Evolutionary conservation across 768 basidiomycete genomes (phyloP).

Genomic region (Botryobasidium botryosum): DNA sequence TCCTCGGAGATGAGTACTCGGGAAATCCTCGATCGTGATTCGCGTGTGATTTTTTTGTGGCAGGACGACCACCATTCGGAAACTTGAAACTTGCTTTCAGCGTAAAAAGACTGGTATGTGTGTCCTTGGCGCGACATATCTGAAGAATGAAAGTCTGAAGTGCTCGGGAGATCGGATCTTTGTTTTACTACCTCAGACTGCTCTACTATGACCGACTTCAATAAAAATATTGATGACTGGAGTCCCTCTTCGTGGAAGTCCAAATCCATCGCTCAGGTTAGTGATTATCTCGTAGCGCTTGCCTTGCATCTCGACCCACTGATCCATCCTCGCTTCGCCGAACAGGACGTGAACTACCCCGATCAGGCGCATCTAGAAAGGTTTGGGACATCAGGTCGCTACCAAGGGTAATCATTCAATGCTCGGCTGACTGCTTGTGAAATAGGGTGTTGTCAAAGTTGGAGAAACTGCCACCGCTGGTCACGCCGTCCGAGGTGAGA

Average conservation of each 20-base stretch:
- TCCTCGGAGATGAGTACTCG: too few species aligned
- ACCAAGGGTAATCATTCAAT: neutral
- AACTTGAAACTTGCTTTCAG: too few species aligned
- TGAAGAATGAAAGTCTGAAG: too few species aligned
- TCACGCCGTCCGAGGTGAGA: conserved; percentile 78
- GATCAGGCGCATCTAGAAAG: conserved; percentile 41
- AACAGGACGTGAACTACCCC: conserved; percentile 59
- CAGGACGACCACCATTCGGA: too few species aligned
- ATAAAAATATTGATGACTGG: too few species aligned
- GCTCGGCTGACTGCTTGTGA: conserved; percentile 2
- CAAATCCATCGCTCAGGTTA: conserved; percentile 60
- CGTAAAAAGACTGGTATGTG: too few species aligned
- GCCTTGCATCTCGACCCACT: neutral
- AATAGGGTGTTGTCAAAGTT: conserved; percentile 66
- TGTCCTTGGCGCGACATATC: too few species aligned
- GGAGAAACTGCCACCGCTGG: conserved; percentile 65
- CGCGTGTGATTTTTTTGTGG: too few species aligned
- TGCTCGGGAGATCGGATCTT: too few species aligned
- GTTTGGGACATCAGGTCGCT: conserved; percentile 18
- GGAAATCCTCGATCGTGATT: too few species aligned
- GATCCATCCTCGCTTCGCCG: neutral
- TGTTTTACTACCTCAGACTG: too few species aligned
- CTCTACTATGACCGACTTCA: too few species aligned
- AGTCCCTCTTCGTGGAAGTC: conserved; percentile 62
- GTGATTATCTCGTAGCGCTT: conserved; percentile 7